phyloP scores from a whole-genome alignment of 768 basidiomycete genomes.

The Tulasnella sp. region DNA sequence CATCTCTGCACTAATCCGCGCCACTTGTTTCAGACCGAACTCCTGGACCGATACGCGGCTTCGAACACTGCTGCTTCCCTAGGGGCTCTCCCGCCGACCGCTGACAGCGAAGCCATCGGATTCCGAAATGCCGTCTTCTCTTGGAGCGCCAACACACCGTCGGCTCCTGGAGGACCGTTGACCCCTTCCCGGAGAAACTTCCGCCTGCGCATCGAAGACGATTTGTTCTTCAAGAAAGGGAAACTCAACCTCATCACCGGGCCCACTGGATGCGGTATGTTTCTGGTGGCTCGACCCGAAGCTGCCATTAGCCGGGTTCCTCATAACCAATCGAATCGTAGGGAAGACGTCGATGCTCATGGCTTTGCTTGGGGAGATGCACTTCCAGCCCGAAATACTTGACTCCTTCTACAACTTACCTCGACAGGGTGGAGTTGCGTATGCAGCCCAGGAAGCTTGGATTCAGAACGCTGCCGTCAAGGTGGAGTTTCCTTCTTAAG shows the following conservation, averaged over 20 bases:
- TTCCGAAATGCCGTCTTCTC: slow-evolving; percentile 33
- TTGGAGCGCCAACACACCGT: slow-evolving; percentile 41
- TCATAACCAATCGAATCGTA: too few species aligned
- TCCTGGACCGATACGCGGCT: slow-evolving; percentile 23
- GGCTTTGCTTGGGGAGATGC: slow-evolving; percentile 31
- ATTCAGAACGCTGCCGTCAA: slow-evolving; percentile 68
- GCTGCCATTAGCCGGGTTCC: too few species aligned
- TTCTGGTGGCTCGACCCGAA: neutral
- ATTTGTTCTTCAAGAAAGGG: slow-evolving; percentile 26
- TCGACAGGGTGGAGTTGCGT: slow-evolving; percentile 55
- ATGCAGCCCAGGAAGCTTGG: slow-evolving; percentile 79
- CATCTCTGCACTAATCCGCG: neutral
- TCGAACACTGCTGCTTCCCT: slow-evolving; percentile 11
- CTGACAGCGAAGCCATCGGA: slow-evolving; percentile 15
- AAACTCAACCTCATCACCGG: slow-evolving; percentile 28
- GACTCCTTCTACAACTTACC: slow-evolving; percentile 63
- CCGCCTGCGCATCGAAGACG: slow-evolving; percentile 22
- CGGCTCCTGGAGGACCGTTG: slow-evolving; percentile 32
- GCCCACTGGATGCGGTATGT: slow-evolving; percentile 24
- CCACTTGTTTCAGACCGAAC: slow-evolving; percentile 22
- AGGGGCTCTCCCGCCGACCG: slow-evolving; percentile 7
- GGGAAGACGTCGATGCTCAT: slow-evolving; percentile 18
- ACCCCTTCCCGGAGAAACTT: slow-evolving; percentile 36
- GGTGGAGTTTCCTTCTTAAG: slow-evolving; percentile 24
- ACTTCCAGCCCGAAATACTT: slow-evolving; percentile 25